Evolutionary conservation across 257 asterid species (phyloP).

Genomic region (Fraxinus quadrangulata): DNA sequence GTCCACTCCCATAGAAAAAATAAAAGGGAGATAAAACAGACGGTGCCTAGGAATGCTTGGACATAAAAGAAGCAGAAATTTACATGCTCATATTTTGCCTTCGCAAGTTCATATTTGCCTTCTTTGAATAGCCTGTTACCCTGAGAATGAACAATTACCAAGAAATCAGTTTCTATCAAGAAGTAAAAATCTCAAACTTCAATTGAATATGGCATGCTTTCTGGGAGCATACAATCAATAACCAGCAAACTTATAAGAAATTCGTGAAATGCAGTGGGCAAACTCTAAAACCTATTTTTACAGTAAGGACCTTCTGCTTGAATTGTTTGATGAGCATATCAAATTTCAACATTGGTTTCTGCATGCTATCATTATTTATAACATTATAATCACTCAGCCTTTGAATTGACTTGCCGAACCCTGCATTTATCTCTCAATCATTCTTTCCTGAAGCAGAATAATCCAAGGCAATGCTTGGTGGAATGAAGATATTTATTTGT

Average conservation of each 20-base stretch:
- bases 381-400: neutral
- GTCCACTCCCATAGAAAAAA: neutral
- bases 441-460: neutral
- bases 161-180: slow-evolving; percentile 17
- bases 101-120: slow-evolving; percentile 92
- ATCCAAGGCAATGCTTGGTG: neutral
- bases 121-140: slow-evolving; percentile 98
- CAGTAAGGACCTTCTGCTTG: neutral
- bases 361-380: neutral
- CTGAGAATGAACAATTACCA: slow-evolving; percentile 52
- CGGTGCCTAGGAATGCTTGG: slow-evolving; percentile 15
- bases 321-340: neutral
- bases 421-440: neutral
- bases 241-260: neutral
- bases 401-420: neutral
- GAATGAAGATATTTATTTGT: neutral
- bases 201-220: neutral
- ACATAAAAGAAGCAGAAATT: slow-evolving; percentile 20
- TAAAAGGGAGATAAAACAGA: neutral
- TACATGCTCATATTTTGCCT: slow-evolving; percentile 93
- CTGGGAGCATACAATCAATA: slow-evolving; percentile 6
- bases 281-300: neutral
- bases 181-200: slow-evolving; percentile 2
- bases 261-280: neutral
- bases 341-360: neutral